A percentile compares a stretch with the other conserved stretches of the same genome.
These are phyloP conservation scores for Lentinula detonsa DNA, from an alignment of 768 basidiomycete species.

Conservation along the genomic window DNA sequence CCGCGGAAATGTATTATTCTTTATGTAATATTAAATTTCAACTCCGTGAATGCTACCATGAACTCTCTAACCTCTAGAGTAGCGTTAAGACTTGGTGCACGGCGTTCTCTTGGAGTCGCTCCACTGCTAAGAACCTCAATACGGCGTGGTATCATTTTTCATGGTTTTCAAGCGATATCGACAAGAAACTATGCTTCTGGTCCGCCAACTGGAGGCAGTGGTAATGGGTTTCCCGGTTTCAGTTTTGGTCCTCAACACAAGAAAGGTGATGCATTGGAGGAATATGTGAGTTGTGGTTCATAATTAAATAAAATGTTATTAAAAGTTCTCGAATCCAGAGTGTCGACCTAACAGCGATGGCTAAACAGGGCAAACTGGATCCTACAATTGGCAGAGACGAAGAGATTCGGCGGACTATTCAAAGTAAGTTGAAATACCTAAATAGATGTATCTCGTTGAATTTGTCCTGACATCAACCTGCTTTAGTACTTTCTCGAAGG, in stretches of 20 bases:
- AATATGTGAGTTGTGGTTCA: constrained; percentile 42
- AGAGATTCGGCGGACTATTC: constrained; percentile 88
- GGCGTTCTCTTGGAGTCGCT: neutral
- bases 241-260: constrained; percentile 53
- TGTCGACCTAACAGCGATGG: constrained; percentile 79
- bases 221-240: constrained; percentile 57
- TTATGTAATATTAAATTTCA: too few relatives aligned
- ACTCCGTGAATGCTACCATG: neutral
- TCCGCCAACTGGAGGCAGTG: constrained; percentile 28
- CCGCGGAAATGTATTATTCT: too few relatives aligned
- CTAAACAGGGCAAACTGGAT: constrained; percentile 80
- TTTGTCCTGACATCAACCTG: neutral
- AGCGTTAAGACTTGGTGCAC: neutral
- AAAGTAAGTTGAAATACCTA: constrained; percentile 49
- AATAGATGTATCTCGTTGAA: neutral
- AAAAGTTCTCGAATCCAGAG: constrained; percentile 38
- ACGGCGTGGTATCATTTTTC: neutral
- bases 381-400: constrained; percentile 88
- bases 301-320: neutral
- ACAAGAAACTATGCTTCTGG: constrained; percentile 41
- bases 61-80: neutral
- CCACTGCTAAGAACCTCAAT: neutral
- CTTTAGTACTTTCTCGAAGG: constrained; percentile 70
- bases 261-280: constrained; percentile 83
- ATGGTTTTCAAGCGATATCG: constrained; percentile 5